These are phyloP conservation scores for Trebouxia sp. DNA, from an alignment of 139 green algal species.

Conservation along the genomic window DNA sequence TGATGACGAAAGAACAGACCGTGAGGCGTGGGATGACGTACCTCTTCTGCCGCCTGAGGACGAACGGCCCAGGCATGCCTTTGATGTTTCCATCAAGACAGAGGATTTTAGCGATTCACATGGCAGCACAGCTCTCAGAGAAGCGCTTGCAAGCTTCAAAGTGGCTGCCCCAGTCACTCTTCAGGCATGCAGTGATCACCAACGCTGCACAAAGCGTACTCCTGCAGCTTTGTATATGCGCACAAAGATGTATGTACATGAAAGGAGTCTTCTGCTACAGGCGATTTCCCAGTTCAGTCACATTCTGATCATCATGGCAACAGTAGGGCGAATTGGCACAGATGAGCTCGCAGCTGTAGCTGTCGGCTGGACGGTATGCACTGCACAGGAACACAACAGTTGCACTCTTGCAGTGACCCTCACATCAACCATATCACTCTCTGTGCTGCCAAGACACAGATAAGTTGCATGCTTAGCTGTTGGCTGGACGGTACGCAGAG, in stretches of 20 bases:
- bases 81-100: not conserved
- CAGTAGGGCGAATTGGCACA: not conserved
- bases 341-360: constrained; percentile 17
- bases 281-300: constrained; percentile 2
- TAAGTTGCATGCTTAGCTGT: too few relatives aligned
- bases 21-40: not conserved
- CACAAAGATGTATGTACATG: too few relatives aligned
- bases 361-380: constrained; percentile 24
- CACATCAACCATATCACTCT: too few relatives aligned
- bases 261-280: not conserved
- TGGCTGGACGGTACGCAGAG: too few relatives aligned
- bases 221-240: too few relatives aligned
- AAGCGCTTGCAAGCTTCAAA: not conserved
- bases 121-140: not conserved
- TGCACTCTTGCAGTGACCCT: too few relatives aligned
- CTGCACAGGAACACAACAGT: too few relatives aligned
- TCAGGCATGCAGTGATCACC: not conserved
- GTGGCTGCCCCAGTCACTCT: not conserved
- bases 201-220: not conserved
- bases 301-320: constrained; percentile 19
- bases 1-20: not conserved
- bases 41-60: not conserved
- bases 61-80: not conserved
- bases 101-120: not conserved
- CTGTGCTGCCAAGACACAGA: too few relatives aligned